Percentiles rank a stretch among this genome's conserved stretches.
These are phyloP conservation scores for Eutypella sp. DNA, from an alignment of 2,329 filamentous ascomycete genomes.

Conservation along the genomic window DNA sequence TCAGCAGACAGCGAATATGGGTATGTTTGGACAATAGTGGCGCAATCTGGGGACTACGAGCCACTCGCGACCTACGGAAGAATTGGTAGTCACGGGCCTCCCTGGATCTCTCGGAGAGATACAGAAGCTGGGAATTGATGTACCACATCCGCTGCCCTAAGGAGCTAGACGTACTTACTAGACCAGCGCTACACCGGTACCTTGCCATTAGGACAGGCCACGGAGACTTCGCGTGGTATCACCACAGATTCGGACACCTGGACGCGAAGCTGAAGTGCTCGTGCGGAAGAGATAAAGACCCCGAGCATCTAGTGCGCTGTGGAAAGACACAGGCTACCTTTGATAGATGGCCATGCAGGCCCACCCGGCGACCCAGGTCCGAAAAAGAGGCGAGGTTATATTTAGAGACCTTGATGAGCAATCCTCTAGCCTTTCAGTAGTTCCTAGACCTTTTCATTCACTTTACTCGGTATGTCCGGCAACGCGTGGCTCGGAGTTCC, in stretches of 20 bases:
- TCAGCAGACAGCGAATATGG: too few relatives aligned
- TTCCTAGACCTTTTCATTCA: neutral
- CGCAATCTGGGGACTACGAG: neutral
- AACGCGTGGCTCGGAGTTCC: too few relatives aligned
- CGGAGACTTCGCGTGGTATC: neutral
- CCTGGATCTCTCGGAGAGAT: neutral
- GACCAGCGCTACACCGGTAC: neutral
- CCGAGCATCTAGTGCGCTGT: neutral
- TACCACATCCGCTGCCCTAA: neutral
- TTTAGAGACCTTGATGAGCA: neutral
- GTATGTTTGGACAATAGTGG: neutral
- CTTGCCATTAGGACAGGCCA: neutral
- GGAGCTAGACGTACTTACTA: neutral
- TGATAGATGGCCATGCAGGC: neutral
- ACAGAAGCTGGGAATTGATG: neutral
- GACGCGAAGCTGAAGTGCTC: neutral
- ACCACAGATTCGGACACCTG: neutral
- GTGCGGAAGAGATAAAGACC: neutral
- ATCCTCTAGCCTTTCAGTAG: neutral
- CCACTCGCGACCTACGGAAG: neutral
- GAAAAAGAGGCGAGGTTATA: neutral
- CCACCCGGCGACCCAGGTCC: neutral
- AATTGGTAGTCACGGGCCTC: neutral
- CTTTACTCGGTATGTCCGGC: too few relatives aligned
- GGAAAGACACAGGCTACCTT: neutral